These are phyloP conservation scores for Lagenidium giganteum DNA, from an alignment of 352 stramenopile genomes.

Conservation along the genomic window DNA sequence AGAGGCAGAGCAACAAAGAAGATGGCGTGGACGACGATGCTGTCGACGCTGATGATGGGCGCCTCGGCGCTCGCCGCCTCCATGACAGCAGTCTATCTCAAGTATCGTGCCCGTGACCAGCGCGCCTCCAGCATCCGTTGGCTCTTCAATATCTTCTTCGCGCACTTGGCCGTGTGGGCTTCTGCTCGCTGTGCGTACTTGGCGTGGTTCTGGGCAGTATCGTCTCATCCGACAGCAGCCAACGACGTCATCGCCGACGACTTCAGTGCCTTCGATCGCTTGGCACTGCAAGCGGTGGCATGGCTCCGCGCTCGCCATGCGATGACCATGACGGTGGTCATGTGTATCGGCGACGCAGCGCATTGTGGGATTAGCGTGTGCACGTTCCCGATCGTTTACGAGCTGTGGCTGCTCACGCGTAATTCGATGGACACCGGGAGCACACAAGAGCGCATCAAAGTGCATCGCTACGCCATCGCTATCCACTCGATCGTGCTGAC, in stretches of 20 bases:
- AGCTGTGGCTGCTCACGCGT: conserved; percentile 8
- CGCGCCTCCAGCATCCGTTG: conserved; percentile 10
- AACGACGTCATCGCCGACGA: background rate
- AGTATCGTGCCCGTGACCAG: too few species aligned
- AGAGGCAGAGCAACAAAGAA: too few species aligned
- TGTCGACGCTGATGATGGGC: too few species aligned
- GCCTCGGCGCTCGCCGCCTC: too few species aligned
- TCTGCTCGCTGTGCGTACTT: conserved; percentile 6
- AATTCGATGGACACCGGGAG: conserved; percentile 12
- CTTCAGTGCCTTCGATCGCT: conserved; percentile 1
- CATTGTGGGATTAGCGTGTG: conserved; percentile 2
- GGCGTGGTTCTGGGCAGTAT: conserved; percentile 7
- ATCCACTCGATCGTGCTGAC: background rate
- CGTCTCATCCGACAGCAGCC: background rate
- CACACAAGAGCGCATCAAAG: conserved; percentile 1
- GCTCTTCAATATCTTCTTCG: conserved; percentile 15
- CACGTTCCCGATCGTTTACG: conserved; percentile 9
- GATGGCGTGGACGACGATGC: too few species aligned
- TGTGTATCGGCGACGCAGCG: conserved; percentile 1
- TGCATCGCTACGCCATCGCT: conserved; percentile 1
- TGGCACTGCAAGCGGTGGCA: background rate
- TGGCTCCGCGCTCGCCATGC: background rate
- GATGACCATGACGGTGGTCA: background rate
- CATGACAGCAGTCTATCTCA: too few species aligned
- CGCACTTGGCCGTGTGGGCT: conserved; percentile 3